Evolutionary conservation across 176 grass and related monocot species (phyloP).

Genomic region (Hsuehochloa calcarea): DNA sequence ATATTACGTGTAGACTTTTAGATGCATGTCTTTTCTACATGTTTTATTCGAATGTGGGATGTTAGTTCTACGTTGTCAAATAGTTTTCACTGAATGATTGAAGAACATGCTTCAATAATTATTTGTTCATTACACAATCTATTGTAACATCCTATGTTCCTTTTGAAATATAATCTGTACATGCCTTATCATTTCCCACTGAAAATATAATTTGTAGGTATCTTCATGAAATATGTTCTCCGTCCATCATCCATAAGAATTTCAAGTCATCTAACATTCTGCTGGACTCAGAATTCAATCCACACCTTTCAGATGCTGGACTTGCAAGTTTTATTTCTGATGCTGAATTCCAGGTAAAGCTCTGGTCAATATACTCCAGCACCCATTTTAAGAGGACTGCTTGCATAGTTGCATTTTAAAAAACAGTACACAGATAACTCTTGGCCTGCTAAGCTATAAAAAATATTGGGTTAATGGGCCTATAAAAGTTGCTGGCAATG

Average conservation of each 20-base stretch:
- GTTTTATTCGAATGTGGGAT: background rate
- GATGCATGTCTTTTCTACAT: background rate
- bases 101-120: background rate
- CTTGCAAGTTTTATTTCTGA: slow-evolving; percentile 68
- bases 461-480: background rate
- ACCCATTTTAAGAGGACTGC: background rate
- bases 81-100: background rate
- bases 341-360: slow-evolving; percentile 76
- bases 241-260: slow-evolving; percentile 82
- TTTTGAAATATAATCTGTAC: slow-evolving; percentile 18
- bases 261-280: slow-evolving; percentile 98
- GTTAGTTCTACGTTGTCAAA: background rate
- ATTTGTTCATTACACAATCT: slow-evolving; percentile 2
- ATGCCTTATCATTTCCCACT: slow-evolving; percentile 21
- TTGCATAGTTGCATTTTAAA: slow-evolving; percentile 1
- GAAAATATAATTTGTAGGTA: slow-evolving; percentile 52
- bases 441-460: slow-evolving; percentile 14
- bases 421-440: background rate
- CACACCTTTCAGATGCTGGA: slow-evolving; percentile 82
- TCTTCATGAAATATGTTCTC: slow-evolving; percentile 86
- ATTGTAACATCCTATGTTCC: background rate
- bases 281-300: slow-evolving; percentile 71
- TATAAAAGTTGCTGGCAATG: background rate
- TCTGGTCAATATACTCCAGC: slow-evolving; percentile 3
- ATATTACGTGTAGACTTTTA: background rate